phyloP scores from a whole-genome alignment of 2,329 filamentous ascomycete species.

The Fusarium sp. region DNA sequence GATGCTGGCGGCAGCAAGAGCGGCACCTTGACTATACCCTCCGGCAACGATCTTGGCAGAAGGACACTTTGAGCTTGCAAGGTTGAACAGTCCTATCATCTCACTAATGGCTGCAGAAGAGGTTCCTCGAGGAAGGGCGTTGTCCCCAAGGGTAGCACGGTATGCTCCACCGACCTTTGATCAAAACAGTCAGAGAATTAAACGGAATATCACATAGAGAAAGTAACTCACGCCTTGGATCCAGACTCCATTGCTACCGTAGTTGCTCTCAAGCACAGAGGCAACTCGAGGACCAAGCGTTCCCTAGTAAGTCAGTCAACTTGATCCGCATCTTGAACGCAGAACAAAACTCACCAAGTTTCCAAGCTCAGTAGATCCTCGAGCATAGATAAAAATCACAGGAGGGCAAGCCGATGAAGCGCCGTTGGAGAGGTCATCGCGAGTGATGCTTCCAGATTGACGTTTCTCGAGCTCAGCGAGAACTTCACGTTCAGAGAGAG shows the following conservation, averaged over 20 bases:
- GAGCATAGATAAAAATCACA: slow-evolving; percentile 52
- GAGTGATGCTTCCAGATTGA: slow-evolving; percentile 24
- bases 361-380: slow-evolving; percentile 50
- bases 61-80: slow-evolving; percentile 55
- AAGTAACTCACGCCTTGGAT: slow-evolving; percentile 52
- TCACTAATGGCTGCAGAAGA: slow-evolving; percentile 51
- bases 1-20: slow-evolving; percentile 54
- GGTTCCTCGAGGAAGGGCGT: slow-evolving; percentile 51
- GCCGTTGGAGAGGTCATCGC: slow-evolving; percentile 44
- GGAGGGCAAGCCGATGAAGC: slow-evolving; percentile 45
- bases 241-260: slow-evolving; percentile 45
- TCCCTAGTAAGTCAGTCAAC: slow-evolving; percentile 27
- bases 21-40: slow-evolving; percentile 54
- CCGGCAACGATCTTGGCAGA: slow-evolving; percentile 54
- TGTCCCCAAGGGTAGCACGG: slow-evolving; percentile 47
- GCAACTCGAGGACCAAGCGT: slow-evolving; percentile 45
- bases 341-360: slow-evolving; percentile 46
- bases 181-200: rapidly evolving
- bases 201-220: rapidly evolving
- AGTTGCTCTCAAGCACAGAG: slow-evolving; percentile 40
- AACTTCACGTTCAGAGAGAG: slow-evolving; percentile 2
- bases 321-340: rapidly evolving
- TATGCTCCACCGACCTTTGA: slow-evolving; percentile 46
- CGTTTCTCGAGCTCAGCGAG: background rate
- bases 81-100: slow-evolving; percentile 52